Evolutionary conservation across 306 rosid species (phyloP), one percentile per base, ranked within the genome.

Genomic region (Cyamopsis tetragonoloba): DNA sequence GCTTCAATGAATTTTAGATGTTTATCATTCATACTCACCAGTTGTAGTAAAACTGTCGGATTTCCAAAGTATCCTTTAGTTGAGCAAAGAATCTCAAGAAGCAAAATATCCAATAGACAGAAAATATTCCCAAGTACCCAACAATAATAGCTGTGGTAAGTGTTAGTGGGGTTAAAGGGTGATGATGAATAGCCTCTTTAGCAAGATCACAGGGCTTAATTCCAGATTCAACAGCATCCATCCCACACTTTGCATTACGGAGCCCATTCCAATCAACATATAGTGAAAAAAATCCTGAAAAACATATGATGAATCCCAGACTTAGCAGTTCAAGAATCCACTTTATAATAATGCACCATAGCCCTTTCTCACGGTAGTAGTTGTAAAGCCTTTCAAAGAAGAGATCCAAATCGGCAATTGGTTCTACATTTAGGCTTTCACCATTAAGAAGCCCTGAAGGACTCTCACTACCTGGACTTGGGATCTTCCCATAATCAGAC

Each of bases 221-320:
- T 68, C 97, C 96, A 59, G 95, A 93, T 77, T 90, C 91, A 30
- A 93, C 87, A 4, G 99, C 99, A 80, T 90, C 84, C 90, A 90
- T 90, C 77, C 99, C 97, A 85, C 99, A 93, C 73, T 90, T 90
- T 1, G 96, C 96, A 80, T 88, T 90, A 28, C 90, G 87, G 41
- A 93, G 97, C 48, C 96, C 96, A 75, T 88, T 83, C 99, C 99
- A 93, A 75, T 93, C 99, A 75, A 93, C 95, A 54, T 43, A 85
- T 32, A 93, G 57, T 62, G 86, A 83, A 78, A 90, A 86, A 72
- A 93, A 93, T 71, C 92, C 97, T 3, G 99, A 90, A 85, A 88
- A 86, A 37, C 91, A 86, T 63, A 93, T 90, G 39, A 86, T 85
- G 77, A 93, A 93, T 9, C 95, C 95, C 39, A 90, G 80, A 84